phyloP scores from a whole-genome alignment of 805 yeast genomes.

The Naumovozyma dairenensis region DNA sequence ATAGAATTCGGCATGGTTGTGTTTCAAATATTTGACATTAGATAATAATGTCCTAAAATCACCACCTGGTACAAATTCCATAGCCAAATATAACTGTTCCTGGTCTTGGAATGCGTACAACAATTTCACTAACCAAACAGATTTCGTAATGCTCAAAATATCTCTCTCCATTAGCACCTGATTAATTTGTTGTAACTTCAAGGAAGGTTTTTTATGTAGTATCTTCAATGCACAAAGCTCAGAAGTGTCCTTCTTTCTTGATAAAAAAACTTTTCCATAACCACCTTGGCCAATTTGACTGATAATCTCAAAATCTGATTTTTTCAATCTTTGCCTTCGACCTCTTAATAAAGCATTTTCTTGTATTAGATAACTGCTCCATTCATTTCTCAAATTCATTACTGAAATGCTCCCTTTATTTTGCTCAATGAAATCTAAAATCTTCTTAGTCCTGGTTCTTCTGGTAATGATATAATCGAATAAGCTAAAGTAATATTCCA shows the following conservation, averaged over 20 bases:
- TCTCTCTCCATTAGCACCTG: slow-evolving; percentile 96
- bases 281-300: slow-evolving; percentile 99
- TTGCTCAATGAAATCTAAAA: slow-evolving; percentile 43
- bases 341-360: slow-evolving; percentile 80
- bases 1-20: slow-evolving; percentile 93
- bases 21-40: slow-evolving; percentile 84
- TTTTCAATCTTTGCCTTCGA: slow-evolving; percentile 83
- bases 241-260: slow-evolving; percentile 85
- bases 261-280: slow-evolving; percentile 95
- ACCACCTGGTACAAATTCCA: slow-evolving; percentile 99
- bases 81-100: slow-evolving; percentile 83
- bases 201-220: slow-evolving; percentile 73
- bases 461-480: slow-evolving; percentile 85
- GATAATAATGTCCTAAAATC: slow-evolving; percentile 90
- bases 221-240: slow-evolving; percentile 95
- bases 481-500: slow-evolving; percentile 93
- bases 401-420: slow-evolving; percentile 24
- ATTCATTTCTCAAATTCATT: slow-evolving; percentile 41
- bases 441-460: slow-evolving; percentile 69
- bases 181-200: slow-evolving; percentile 87
- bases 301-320: slow-evolving; percentile 89
- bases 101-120: slow-evolving; percentile 92
- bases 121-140: slow-evolving; percentile 91
- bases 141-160: slow-evolving; percentile 84
- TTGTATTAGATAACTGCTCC: slow-evolving; percentile 72